These are phyloP conservation scores for Daldinia vernicosa DNA, from an alignment of 495 filamentous ascomycete genomes.

Conservation along the genomic window DNA sequence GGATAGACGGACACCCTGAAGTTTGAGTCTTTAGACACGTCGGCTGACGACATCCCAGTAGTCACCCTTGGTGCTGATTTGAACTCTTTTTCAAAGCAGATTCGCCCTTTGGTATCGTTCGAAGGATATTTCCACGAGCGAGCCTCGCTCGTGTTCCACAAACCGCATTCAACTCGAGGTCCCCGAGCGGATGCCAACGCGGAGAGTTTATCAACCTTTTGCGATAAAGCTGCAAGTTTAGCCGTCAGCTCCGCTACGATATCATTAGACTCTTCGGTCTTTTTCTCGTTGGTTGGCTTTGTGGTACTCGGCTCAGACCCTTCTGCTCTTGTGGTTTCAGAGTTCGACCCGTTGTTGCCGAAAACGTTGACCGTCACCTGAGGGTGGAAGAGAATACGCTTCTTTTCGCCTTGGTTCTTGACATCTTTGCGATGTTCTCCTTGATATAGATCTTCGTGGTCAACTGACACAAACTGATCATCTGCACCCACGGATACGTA, in stretches of 20 bases:
- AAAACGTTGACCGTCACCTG: conserved; percentile 16
- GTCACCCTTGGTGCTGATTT: background rate
- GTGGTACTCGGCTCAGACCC: background rate
- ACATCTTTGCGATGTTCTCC: background rate
- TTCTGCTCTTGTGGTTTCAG: background rate
- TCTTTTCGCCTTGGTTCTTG: background rate
- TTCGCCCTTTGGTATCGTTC: background rate
- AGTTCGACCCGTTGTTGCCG: background rate
- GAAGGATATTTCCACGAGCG: background rate
- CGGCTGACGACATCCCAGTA: background rate
- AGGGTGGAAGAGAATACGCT: conserved; percentile 1
- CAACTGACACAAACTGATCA: background rate
- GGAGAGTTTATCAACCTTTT: conserved; percentile 3
- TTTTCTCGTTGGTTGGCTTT: background rate
- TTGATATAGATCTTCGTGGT: background rate
- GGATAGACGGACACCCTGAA: conserved; percentile 7
- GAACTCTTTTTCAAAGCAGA: conserved; percentile 7
- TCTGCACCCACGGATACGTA: background rate
- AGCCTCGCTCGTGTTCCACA: conserved; percentile 9
- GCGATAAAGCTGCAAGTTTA: background rate
- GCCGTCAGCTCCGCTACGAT: background rate
- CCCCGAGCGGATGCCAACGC: background rate
- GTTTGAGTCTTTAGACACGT: background rate
- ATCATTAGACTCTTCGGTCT: too few species aligned
- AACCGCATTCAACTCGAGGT: conserved; percentile 2